phyloP scores from a whole-genome alignment of 2,329 filamentous ascomycete species.

The Chrysosporium keratinophilum region DNA sequence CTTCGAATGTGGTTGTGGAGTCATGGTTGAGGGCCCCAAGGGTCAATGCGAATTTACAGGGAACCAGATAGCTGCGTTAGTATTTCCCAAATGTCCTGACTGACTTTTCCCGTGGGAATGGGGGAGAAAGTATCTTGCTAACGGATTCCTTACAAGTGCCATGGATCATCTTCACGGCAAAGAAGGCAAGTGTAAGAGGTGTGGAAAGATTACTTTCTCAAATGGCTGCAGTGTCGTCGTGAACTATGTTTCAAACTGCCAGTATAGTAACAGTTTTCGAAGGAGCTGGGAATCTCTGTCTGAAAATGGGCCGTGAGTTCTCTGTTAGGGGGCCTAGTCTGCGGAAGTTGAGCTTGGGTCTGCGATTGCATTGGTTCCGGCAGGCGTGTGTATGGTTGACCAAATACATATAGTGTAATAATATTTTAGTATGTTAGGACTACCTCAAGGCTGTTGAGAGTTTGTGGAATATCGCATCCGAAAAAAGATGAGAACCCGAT shows the following conservation, averaged over 20 bases:
- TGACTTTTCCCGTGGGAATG: background rate
- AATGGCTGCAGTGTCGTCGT: background rate
- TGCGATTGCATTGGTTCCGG: no score
- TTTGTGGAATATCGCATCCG: no score
- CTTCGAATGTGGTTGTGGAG: background rate
- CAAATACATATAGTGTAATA: no score
- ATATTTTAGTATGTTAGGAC: no score
- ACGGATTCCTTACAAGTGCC: background rate
- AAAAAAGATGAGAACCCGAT: no score
- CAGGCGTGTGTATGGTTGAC: no score
- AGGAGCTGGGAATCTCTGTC: no score
- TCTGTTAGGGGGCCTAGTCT: no score
- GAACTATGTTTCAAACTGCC: constrained; percentile 1
- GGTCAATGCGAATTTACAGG: background rate
- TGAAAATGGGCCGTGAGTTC: no score
- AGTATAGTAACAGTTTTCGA: background rate
- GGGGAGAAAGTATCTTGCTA: background rate
- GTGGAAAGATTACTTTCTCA: background rate
- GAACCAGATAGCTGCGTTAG: constrained; percentile 1
- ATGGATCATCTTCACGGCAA: background rate
- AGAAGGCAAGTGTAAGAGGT: background rate
- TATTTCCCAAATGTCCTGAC: background rate
- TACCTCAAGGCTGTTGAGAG: no score
- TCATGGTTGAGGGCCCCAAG: background rate
- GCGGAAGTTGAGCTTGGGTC: no score